Evolutionary conservation across 257 asterid species (phyloP), one percentile per base, ranked within the genome.

Genomic region (Capsicum baccatum): DNA sequence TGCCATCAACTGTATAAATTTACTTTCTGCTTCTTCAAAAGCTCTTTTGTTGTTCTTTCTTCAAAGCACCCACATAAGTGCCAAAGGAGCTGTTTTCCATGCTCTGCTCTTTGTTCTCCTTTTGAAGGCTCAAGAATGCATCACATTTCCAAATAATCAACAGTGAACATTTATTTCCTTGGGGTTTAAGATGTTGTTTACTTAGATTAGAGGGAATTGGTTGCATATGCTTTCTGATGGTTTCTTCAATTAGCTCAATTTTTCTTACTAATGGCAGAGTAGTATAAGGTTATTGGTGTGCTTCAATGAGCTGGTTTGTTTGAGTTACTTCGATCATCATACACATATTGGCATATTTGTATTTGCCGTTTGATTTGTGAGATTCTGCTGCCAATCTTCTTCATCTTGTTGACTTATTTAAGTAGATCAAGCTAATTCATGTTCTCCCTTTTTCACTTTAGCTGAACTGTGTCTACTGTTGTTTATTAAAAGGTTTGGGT

Each of bases 141-240:
- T n/a, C 15, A 48, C 42, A 11, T 73, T 73, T n/a, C 80, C 80
- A 73, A 73, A 73, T 10, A 48, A 73, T 73, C 42, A 44, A 2
- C 37, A 17, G 79, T 42, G 14, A 7, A 37, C 6, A 16, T 70
- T 42, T 39, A 17, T 70, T 70, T 44, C 17, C 3, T 44, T 71
- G 79, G 37, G 39, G 58, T 71, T n/a, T 48, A 37, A 73, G 59
- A 19, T 19, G 42, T 0, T 47, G 80, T 50, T 48, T 73, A 39
- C 42, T 47, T 48, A 47, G 47, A 73, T 6, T 73, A 73, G n/a
- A 48, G 59, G 35, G 6, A n/a, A 48, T 7, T 73, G 80, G 55
- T 73, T 73, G 80, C 80, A 12, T 73, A 6, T 73, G 6, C 42
- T 73, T 73, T 73, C 58, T 73, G 39, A 0, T 73, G 80, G 42